phyloP scores from a whole-genome alignment of 2,329 filamentous ascomycete genomes.

The Cladosporium colombiae region DNA sequence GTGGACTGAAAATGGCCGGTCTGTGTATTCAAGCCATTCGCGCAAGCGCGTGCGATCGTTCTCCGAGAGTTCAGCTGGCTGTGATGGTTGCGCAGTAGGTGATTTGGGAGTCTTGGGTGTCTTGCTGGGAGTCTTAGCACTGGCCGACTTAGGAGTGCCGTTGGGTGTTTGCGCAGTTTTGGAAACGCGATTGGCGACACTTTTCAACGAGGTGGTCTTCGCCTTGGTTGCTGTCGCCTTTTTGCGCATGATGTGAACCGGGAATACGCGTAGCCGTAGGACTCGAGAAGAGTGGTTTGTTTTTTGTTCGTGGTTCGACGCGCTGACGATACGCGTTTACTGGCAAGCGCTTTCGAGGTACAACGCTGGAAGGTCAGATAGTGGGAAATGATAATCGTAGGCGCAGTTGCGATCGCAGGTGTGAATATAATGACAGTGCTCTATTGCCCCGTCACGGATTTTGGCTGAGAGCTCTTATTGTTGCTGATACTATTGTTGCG shows the following conservation, averaged over 20 bases:
- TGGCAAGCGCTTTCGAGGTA: not conserved
- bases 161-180: not conserved
- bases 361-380: not conserved
- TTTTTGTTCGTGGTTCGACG: not conserved
- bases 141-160: constrained; percentile 4
- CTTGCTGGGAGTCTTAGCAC: not conserved
- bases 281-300: not conserved
- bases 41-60: not conserved
- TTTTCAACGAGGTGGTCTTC: not conserved
- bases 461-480: not conserved
- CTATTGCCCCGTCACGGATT: not conserved
- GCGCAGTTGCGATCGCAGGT: not conserved
- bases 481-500: not conserved
- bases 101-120: not conserved
- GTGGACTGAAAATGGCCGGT: constrained; percentile 9
- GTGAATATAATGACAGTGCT: not conserved
- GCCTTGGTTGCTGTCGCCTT: not conserved
- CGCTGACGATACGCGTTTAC: not conserved
- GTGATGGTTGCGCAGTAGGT: not conserved
- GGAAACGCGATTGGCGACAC: not conserved
- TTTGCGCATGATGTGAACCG: not conserved
- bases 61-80: constrained; percentile 13
- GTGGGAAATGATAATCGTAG: not conserved
- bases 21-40: constrained; percentile 7
- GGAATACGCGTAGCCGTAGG: not conserved